Evolutionary conservation across 768 basidiomycete genomes (phyloP).

Genomic region (Leccinum arenicola): DNA sequence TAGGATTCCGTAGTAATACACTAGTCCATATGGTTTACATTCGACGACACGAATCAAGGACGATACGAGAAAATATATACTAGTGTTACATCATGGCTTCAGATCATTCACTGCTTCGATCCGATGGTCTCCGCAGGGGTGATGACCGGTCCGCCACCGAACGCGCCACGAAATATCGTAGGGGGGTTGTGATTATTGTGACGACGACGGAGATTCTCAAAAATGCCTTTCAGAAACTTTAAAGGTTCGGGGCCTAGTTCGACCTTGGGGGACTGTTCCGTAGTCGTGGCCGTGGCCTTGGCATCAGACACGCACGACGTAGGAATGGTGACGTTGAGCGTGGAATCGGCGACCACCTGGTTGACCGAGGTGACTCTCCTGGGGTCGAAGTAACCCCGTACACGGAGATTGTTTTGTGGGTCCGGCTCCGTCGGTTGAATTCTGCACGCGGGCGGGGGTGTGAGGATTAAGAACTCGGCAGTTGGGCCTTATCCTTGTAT

Average conservation of each 20-base stretch:
- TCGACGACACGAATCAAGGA: not conserved
- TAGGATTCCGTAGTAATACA: not conserved
- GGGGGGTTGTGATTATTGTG: too few species aligned
- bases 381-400: constrained; percentile 35
- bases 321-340: constrained; percentile 25
- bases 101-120: constrained; percentile 1
- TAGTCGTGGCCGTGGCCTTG: not conserved
- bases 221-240: constrained; percentile 4
- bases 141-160: constrained; percentile 28
- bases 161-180: constrained; percentile 12
- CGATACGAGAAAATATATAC: constrained; percentile 3
- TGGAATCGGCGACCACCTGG: constrained; percentile 31
- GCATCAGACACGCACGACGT: constrained; percentile 16
- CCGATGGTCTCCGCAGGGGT: constrained; percentile 28
- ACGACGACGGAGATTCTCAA: constrained; percentile 2
- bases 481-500: constrained; percentile 35
- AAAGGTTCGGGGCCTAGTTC: constrained; percentile 21
- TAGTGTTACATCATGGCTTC: not conserved
- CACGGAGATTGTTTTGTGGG: constrained; percentile 13
- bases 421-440: constrained; percentile 30
- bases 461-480: constrained; percentile 39
- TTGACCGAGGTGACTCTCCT: constrained; percentile 31
- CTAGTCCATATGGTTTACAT: not conserved
- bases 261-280: constrained; percentile 9
- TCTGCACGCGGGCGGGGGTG: constrained; percentile 16